Evolutionary conservation across 2,329 filamentous ascomycete species (phyloP).

Genomic region (Aspergillus fructus): DNA sequence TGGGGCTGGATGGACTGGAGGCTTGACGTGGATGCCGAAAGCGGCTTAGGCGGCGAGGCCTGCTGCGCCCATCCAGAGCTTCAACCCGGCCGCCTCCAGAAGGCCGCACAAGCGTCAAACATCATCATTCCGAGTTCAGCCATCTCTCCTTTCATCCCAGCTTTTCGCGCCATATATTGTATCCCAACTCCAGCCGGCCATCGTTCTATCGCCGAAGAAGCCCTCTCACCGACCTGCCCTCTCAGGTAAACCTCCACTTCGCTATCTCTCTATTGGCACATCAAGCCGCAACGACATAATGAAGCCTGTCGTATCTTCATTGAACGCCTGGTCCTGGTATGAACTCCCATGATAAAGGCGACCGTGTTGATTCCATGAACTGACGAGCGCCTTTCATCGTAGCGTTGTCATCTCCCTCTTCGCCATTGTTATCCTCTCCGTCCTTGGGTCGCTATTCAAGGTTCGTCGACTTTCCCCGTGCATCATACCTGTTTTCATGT

Average conservation of each 20-base stretch:
- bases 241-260: neutral
- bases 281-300: slow-evolving; percentile 54
- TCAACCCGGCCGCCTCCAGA: neutral
- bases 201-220: neutral
- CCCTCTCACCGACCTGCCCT: neutral
- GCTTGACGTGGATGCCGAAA: slow-evolving; percentile 10
- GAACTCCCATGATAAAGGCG: slow-evolving; percentile 29
- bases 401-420: slow-evolving; percentile 71
- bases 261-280: neutral
- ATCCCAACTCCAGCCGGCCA: neutral
- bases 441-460: slow-evolving; percentile 72
- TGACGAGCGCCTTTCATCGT: slow-evolving; percentile 16
- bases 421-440: slow-evolving; percentile 64
- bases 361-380: slow-evolving; percentile 12
- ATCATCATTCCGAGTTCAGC: neutral
- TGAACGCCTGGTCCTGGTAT: slow-evolving; percentile 95
- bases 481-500: neutral
- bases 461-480: slow-evolving; percentile 39
- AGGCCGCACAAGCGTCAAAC: neutral
- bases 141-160: neutral
- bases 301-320: slow-evolving; percentile 90
- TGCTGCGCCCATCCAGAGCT: neutral
- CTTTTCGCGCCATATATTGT: neutral
- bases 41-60: slow-evolving; percentile 9
- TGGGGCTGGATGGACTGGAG: neutral